Conservation (phyloP, 805 yeast species). For the Myxozyma sirexii region DNA sequence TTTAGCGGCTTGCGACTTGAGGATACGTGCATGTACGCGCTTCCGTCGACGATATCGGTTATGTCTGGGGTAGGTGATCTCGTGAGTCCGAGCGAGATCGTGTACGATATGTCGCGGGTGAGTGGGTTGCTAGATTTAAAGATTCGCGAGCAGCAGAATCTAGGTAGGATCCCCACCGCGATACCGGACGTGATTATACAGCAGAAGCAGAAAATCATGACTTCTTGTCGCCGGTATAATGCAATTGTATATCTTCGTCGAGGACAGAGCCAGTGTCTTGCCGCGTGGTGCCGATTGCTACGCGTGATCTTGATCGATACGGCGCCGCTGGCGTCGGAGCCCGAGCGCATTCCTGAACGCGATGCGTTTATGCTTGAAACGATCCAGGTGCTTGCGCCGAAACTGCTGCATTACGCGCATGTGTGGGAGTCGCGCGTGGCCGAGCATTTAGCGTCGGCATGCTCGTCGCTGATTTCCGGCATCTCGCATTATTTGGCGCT, state of each 20-base stretch:
- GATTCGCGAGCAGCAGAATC: conserved; percentile 34
- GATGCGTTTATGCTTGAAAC: conserved; percentile 69
- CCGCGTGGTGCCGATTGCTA: conserved; percentile 81
- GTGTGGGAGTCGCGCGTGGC: conserved; percentile 32
- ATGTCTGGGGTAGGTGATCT: conserved; percentile 3
- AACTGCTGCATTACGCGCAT: conserved; percentile 70
- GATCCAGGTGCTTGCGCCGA: conserved; percentile 74
- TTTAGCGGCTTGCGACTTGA: conserved; percentile 16
- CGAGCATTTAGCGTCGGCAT: conserved; percentile 33
- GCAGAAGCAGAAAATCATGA: conserved; percentile 11
- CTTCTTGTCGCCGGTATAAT: conserved; percentile 18
- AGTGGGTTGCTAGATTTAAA: conserved; percentile 34
- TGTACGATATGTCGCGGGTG: conserved; percentile 28
- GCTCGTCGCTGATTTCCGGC: conserved; percentile 21
- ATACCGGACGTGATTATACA: neutral
- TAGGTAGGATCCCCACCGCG: conserved; percentile 4
- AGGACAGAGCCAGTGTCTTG: conserved; percentile 63
- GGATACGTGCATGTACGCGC: conserved; percentile 14
- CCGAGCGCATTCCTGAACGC: conserved; percentile 34
- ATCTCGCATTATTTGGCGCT: conserved; percentile 21
- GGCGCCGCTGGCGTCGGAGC: conserved; percentile 50
- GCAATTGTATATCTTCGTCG: conserved; percentile 36
- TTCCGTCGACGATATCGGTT: conserved; percentile 17
- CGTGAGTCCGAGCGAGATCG: neutral
- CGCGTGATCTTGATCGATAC: conserved; percentile 72